Evolutionary conservation across 2,329 filamentous ascomycete genomes (phyloP).

Genomic region (Microcera coccophila): DNA sequence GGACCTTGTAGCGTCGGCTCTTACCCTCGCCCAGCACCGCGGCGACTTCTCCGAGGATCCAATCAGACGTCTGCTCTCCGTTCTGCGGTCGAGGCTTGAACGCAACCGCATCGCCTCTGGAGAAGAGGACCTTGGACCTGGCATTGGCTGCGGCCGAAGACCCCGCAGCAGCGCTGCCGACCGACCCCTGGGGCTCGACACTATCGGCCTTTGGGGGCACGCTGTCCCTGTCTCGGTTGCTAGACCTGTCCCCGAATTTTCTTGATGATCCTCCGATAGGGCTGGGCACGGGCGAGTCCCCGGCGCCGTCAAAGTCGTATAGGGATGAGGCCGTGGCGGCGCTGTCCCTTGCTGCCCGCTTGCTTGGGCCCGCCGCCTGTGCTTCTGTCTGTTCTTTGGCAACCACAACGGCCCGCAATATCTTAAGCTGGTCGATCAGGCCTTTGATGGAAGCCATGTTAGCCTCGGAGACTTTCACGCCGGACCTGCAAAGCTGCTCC

Average conservation of each 20-base stretch:
- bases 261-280: conserved; percentile 35
- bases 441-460: conserved; percentile 35
- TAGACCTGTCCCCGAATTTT: conserved; percentile 36
- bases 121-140: conserved; percentile 53
- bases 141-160: conserved; percentile 19
- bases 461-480: conserved; percentile 39
- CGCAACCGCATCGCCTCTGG: conserved; percentile 61
- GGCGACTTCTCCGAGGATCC: conserved; percentile 75
- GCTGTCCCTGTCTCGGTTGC: conserved; percentile 47
- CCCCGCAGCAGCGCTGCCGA: conserved; percentile 29
- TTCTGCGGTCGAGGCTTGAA: conserved; percentile 57
- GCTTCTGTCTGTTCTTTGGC: conserved; percentile 42
- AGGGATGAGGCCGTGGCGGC: conserved; percentile 34
- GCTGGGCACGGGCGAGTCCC: conserved; percentile 45
- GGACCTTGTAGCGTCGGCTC: conserved; percentile 72
- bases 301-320: conserved; percentile 44
- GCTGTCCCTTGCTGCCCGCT: conserved; percentile 25
- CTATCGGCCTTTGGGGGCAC: conserved; percentile 54
- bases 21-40: conserved; percentile 73
- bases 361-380: conserved; percentile 29
- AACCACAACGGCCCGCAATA: conserved; percentile 41
- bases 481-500: conserved; percentile 41
- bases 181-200: conserved; percentile 49
- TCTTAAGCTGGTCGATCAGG: conserved; percentile 41
- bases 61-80: conserved; percentile 51